phyloP scores from a whole-genome alignment of 768 basidiomycete species.

The Chalciporus piperatus region DNA sequence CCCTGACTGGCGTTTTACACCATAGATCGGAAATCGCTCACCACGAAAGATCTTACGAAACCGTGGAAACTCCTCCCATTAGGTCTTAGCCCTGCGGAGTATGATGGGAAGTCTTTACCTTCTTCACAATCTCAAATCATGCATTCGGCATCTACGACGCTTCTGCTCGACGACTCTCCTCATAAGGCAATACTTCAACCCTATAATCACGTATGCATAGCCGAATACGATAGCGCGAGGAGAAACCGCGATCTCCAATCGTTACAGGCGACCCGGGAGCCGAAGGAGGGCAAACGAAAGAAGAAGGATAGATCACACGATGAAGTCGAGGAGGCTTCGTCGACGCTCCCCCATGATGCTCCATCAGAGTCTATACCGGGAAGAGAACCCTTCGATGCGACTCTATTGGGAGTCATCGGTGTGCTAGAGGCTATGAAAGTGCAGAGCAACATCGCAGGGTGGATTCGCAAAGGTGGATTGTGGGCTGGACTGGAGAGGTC shows the following conservation, averaged over 20 bases:
- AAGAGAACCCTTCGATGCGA: constrained; percentile 43
- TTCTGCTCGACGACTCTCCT: constrained; percentile 53
- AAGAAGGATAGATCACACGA: constrained; percentile 7
- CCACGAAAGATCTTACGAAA: constrained; percentile 73
- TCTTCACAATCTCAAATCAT: constrained; percentile 2
- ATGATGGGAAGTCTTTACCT: not conserved
- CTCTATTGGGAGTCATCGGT: constrained; percentile 61
- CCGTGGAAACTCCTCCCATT: constrained; percentile 54
- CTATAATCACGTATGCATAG: constrained; percentile 77
- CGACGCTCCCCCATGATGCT: not conserved
- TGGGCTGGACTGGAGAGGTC: constrained; percentile 12
- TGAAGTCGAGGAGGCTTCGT: not conserved
- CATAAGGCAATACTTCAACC: constrained; percentile 66
- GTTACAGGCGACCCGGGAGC: constrained; percentile 19
- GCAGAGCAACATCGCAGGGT: constrained; percentile 64
- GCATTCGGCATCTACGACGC: constrained; percentile 47
- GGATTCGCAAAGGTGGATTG: constrained; percentile 61
- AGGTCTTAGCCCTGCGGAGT: constrained; percentile 1
- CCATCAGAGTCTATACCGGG: constrained; percentile 1
- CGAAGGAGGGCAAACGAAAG: constrained; percentile 7
- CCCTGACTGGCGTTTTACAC: not conserved
- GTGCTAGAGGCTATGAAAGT: constrained; percentile 56
- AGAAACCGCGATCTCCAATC: constrained; percentile 39
- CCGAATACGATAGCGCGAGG: constrained; percentile 54
- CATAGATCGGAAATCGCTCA: constrained; percentile 32